Evolutionary conservation across 2,329 filamentous ascomycete species (phyloP).

Genomic region (Fusarium incarnatum): DNA sequence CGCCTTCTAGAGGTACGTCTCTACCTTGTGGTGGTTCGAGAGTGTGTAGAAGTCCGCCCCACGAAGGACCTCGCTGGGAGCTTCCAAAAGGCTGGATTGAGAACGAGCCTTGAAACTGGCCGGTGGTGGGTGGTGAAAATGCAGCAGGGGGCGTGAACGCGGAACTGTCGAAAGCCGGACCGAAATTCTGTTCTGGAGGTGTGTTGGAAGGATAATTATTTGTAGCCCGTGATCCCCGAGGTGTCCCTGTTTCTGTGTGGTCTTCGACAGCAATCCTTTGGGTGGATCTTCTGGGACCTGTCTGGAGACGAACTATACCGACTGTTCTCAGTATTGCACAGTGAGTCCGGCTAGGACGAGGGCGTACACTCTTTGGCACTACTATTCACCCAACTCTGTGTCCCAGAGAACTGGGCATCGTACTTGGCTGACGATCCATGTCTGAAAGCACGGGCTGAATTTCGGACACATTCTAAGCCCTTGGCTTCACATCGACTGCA

Average conservation of each 20-base stretch:
- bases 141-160: accelerated
- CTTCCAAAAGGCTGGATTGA: neutral
- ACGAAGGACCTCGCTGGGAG: constrained; percentile 25
- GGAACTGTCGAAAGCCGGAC: neutral
- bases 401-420: constrained; percentile 35
- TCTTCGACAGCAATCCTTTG: too few relatives aligned
- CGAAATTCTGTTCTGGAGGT: neutral
- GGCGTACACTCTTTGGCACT: constrained; percentile 37
- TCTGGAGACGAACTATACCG: constrained; percentile 32
- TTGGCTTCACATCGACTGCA: constrained; percentile 26
- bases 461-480: constrained; percentile 28
- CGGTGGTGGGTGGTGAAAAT: neutral
- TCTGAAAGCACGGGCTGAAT: constrained; percentile 17
- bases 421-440: constrained; percentile 42
- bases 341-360: too few relatives aligned
- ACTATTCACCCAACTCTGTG: constrained; percentile 40
- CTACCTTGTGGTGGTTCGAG: constrained; percentile 10
- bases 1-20: neutral
- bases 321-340: accelerated
- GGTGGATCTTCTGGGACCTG: constrained; percentile 3
- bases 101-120: neutral
- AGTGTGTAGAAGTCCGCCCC: constrained; percentile 5
- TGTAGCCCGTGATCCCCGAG: too few relatives aligned
- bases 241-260: too few relatives aligned
- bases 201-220: too few relatives aligned